Conservation (phyloP, 805 yeast species). For the Saturnispora sanitii region DNA sequence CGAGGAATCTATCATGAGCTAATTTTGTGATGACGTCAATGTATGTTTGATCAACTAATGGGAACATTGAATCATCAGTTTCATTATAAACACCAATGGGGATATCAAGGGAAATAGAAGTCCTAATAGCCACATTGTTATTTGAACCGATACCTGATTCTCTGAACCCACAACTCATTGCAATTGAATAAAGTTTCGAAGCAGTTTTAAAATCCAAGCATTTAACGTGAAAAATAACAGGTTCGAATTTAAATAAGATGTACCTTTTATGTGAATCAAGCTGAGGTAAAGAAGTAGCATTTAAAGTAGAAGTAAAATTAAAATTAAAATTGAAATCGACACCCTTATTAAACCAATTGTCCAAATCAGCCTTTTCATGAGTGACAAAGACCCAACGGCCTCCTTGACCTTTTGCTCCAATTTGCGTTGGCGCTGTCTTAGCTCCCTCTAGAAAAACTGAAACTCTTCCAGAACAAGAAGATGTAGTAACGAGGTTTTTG, state of each 20-base stretch:
- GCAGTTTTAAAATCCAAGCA: conserved; percentile 58
- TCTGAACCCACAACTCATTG: conserved; percentile 79
- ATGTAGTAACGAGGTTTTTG: conserved; percentile 69
- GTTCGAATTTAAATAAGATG: conserved; percentile 72
- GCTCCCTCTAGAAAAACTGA: conserved; percentile 74
- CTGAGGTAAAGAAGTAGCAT: background rate
- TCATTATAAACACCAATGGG: conserved; percentile 56
- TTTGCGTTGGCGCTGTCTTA: conserved; percentile 32
- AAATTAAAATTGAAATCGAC: conserved; percentile 8
- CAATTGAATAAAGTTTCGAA: conserved; percentile 49
- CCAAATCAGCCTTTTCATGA: conserved; percentile 45
- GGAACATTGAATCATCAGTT: conserved; percentile 15
- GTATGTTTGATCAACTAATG: conserved; percentile 45
- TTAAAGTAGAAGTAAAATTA: background rate
- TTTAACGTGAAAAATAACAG: conserved; percentile 75
- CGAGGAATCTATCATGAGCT: conserved; percentile 54
- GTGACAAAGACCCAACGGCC: conserved; percentile 80
- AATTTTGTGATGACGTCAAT: conserved; percentile 41
- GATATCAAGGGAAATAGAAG: conserved; percentile 60
- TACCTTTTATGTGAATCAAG: conserved; percentile 33
- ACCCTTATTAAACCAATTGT: conserved; percentile 46
- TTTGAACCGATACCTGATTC: conserved; percentile 82
- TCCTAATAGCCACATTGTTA: conserved; percentile 68
- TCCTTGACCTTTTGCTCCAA: conserved; percentile 80
- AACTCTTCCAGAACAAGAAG: conserved; percentile 82